phyloP scores from a whole-genome alignment of 495 filamentous ascomycete genomes.

The Aspergillus egyptiacus region DNA sequence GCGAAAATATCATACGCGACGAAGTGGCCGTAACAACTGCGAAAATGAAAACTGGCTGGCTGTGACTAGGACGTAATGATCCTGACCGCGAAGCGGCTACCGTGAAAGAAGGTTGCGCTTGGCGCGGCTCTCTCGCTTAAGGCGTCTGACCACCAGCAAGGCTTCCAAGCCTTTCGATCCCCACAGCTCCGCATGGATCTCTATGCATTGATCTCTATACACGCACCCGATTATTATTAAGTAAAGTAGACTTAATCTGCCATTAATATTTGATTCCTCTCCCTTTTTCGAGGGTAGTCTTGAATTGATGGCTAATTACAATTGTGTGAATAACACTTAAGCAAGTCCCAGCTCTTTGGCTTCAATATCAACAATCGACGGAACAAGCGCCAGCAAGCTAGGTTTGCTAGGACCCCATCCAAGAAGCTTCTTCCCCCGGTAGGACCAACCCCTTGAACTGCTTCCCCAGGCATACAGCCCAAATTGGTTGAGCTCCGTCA shows the following conservation, averaged over 20 bases:
- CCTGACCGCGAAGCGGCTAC: background rate
- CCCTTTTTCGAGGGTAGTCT: background rate
- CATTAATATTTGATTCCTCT: background rate
- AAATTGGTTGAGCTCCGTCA: conserved; percentile 23
- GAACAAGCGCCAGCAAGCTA: conserved; percentile 51
- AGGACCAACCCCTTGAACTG: conserved; percentile 57
- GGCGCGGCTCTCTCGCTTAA: background rate
- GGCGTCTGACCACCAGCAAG: background rate
- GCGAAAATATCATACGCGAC: conserved; percentile 15
- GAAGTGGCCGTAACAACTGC: conserved; percentile 6
- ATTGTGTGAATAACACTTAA: conserved; percentile 23
- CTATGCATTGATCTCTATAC: too few species aligned
- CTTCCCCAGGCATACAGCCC: conserved; percentile 51
- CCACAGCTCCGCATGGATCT: too few species aligned
- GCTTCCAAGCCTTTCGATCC: too few species aligned
- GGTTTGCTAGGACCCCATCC: conserved; percentile 56
- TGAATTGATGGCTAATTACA: conserved; percentile 17
- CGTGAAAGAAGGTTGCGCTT: background rate
- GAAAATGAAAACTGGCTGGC: conserved; percentile 3
- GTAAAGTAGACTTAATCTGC: too few species aligned
- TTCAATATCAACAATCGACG: conserved; percentile 48
- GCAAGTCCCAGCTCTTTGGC: conserved; percentile 54
- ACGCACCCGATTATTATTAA: too few species aligned
- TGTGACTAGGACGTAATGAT: conserved; percentile 9
- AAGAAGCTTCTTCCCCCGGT: conserved; percentile 58